phyloP scores from a whole-genome alignment of 768 basidiomycete genomes.

The Hortiboletus flavorubellus region DNA sequence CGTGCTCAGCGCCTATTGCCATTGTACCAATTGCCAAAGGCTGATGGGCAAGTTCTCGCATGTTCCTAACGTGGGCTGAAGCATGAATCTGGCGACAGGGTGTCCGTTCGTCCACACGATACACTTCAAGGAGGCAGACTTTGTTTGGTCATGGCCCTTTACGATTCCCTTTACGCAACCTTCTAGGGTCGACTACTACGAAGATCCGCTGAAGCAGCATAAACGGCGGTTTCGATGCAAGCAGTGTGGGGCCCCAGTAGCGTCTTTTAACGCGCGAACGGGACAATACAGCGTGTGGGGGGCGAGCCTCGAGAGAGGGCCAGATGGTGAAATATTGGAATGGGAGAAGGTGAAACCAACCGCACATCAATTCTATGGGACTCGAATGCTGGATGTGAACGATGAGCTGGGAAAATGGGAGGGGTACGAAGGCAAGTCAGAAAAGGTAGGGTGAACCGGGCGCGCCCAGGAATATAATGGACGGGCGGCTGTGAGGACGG shows the following conservation, averaged over 20 bases:
- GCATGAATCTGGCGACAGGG: neutral
- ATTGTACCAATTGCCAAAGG: constrained; percentile 68
- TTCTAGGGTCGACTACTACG: constrained; percentile 44
- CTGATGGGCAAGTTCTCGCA: constrained; percentile 42
- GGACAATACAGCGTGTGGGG: constrained; percentile 59
- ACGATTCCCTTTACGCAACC: constrained; percentile 25
- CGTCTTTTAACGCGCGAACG: constrained; percentile 48
- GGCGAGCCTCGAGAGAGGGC: constrained; percentile 50
- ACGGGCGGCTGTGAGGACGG: too few species aligned
- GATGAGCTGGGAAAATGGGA: constrained; percentile 63
- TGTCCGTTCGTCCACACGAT: constrained; percentile 62
- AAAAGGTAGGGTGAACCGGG: constrained; percentile 22
- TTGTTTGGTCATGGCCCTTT: constrained; percentile 44
- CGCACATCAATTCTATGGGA: constrained; percentile 61
- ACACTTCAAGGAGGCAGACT: constrained; percentile 49
- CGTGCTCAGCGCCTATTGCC: constrained; percentile 59
- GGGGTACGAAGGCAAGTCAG: constrained; percentile 55
- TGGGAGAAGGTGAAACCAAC: constrained; percentile 61
- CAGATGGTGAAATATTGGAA: constrained; percentile 44
- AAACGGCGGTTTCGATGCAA: constrained; percentile 66
- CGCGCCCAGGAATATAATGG: too few species aligned
- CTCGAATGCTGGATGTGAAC: constrained; percentile 52
- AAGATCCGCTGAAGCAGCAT: constrained; percentile 47
- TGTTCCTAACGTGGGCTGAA: neutral
- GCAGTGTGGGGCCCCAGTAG: constrained; percentile 52